Evolutionary conservation across 1,139 yeast genomes (phyloP).

Genomic region (Yamadazyma trypodendri): DNA sequence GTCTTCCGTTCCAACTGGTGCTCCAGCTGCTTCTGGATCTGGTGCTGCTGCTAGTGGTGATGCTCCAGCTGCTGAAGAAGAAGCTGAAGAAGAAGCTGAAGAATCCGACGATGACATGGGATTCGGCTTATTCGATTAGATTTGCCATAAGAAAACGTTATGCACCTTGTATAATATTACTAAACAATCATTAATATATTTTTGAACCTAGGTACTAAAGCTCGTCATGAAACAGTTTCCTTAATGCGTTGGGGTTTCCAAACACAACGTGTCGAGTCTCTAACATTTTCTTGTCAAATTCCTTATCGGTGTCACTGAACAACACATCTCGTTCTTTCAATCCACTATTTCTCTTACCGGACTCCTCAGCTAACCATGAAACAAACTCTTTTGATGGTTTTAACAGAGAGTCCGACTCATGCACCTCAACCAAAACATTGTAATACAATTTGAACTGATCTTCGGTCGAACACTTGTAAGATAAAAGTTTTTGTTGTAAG

Average conservation of each 20-base stretch:
- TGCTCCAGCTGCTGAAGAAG: constrained; percentile 73
- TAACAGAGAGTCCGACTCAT: constrained; percentile 22
- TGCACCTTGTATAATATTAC: constrained; percentile 13
- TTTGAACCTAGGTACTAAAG: constrained; percentile 22
- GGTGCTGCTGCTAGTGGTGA: constrained; percentile 69
- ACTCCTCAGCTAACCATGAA: constrained; percentile 62
- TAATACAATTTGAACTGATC: constrained; percentile 43
- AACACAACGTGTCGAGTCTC: constrained; percentile 67
- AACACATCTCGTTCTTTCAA: constrained; percentile 27
- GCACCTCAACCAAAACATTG: constrained; percentile 40
- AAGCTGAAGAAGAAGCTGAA: constrained; percentile 60
- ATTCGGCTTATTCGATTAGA: constrained; percentile 53
- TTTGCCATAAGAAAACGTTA: constrained; percentile 4
- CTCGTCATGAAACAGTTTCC: constrained; percentile 63
- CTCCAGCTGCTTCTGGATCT: constrained; percentile 80
- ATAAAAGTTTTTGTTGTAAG: constrained; percentile 29
- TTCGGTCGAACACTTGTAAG: constrained; percentile 25
- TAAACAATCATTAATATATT: constrained; percentile 8
- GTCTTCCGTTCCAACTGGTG: constrained; percentile 97
- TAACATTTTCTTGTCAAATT: constrained; percentile 47
- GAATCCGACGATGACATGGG: constrained; percentile 56
- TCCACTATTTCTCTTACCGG: constrained; percentile 35
- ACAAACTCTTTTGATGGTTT: constrained; percentile 40
- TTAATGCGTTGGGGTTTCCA: constrained; percentile 74
- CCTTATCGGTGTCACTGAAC: constrained; percentile 26